Conservation (phyloP, 2,329 filamentous ascomycete genomes). For the Trichophyton rubrum region DNA sequence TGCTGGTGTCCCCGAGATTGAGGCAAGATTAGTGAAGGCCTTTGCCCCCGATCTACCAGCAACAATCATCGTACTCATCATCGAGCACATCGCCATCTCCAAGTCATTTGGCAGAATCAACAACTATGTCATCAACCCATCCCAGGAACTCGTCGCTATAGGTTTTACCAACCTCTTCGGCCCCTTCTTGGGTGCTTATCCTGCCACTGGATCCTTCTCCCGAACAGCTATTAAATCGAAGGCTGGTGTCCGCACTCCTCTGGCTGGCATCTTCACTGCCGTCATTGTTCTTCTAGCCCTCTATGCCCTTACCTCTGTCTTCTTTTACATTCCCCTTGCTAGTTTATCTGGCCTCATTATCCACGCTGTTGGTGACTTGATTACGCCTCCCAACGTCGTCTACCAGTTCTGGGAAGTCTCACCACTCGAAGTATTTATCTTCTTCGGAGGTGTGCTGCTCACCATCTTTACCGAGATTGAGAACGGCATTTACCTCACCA, state of each 20-base stretch:
- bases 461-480: slow-evolving; percentile 41
- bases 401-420: slow-evolving; percentile 54
- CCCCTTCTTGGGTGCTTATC: slow-evolving; percentile 52
- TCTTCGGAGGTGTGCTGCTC: slow-evolving; percentile 50
- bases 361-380: slow-evolving; percentile 50
- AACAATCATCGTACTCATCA: slow-evolving; percentile 47
- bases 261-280: slow-evolving; percentile 49
- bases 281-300: slow-evolving; percentile 50
- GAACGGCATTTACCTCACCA: slow-evolving; percentile 40
- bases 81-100: slow-evolving; percentile 54
- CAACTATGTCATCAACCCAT: slow-evolving; percentile 51
- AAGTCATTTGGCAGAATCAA: slow-evolving; percentile 52
- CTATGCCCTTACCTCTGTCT: slow-evolving; percentile 47
- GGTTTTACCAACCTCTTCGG: slow-evolving; percentile 52
- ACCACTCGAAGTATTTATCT: slow-evolving; percentile 41
- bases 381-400: slow-evolving; percentile 46
- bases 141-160: slow-evolving; percentile 53
- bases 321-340: slow-evolving; percentile 57
- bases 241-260: slow-evolving; percentile 49
- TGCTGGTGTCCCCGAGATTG: slow-evolving; percentile 35
- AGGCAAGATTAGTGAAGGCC: slow-evolving; percentile 38
- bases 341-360: slow-evolving; percentile 56
- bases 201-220: slow-evolving; percentile 55
- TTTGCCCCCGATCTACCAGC: slow-evolving; percentile 45
- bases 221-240: slow-evolving; percentile 55